Base-by-base conservation (phyloP, 352 stramenopile genomes). In the Peronospora destructor region DNA sequence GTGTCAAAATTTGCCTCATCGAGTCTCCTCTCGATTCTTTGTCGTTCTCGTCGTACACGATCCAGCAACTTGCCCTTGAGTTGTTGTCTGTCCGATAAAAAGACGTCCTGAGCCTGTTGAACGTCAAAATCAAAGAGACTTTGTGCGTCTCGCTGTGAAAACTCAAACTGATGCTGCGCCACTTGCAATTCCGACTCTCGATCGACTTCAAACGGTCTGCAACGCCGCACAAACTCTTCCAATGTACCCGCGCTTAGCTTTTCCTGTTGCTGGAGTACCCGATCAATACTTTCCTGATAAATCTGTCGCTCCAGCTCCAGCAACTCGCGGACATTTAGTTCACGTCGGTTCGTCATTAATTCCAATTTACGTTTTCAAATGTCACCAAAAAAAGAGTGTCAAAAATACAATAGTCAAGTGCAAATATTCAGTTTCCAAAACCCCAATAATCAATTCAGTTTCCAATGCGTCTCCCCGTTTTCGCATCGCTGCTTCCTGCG, bases 251-350 rank as follows among this genome's bases (percentile, higher is more conserved):
- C 37, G 14, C 56, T 47, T 25, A 92, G 64, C 47, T 77, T 35
- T 25, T 69, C 45, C n/a, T 75, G 71, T 43, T 84, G 79, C 33
- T 56, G 45, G 34, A 56, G 40, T 26, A 73, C 68, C n/a, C 68
- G 73, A 23, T 89, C 75, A 39, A 92, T 90, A 53, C 73, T 89
- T 40, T 92, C 76, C 61, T 92, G 76, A 50, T 90, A 90, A 23
- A 92, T 66, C 62, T 86, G 71, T 17, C 74, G 65, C 70, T 92
- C 78, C 32, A 90, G 66, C 61, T 90, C 79, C 54, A 90, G 65
- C 59, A 90, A 56, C 57, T 87, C 68, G 14, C 74, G 76, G 41
- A 87, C 79, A 32, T 74, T 84, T 29, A 81, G 71, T 46, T 61
- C 41, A 41, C 39, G 21, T 17, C 25, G 25, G 6, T 28, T 19